Evolutionary conservation across 2,329 filamentous ascomycete species (phyloP).

Genomic region (Curvularia hawaiiensis): DNA sequence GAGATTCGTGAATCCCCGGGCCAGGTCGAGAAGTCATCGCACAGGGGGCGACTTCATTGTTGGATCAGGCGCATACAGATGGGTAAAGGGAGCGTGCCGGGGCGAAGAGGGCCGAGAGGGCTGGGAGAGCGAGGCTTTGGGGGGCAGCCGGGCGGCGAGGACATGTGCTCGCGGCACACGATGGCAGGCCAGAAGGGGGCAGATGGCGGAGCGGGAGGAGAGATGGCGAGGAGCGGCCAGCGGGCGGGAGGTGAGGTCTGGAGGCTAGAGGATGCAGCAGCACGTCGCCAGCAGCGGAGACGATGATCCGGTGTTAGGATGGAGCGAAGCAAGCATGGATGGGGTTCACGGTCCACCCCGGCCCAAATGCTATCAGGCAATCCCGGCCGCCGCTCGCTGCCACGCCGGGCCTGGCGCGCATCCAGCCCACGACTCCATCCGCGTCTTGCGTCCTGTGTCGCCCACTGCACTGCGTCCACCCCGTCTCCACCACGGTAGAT

Average conservation of each 20-base stretch:
- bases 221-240: conserved; percentile 8
- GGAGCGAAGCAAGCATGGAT: conserved; percentile 9
- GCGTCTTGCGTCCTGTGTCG: conserved; percentile 4
- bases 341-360: conserved; percentile 7
- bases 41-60: conserved; percentile 48
- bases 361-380: conserved; percentile 5
- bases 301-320: conserved; percentile 15
- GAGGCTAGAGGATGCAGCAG: conserved; percentile 15
- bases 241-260: conserved; percentile 2
- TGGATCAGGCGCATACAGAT: conserved; percentile 37
- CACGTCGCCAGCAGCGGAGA: conserved; percentile 20
- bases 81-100: conserved; percentile 21
- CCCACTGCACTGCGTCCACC: conserved; percentile 12
- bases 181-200: conserved; percentile 5
- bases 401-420: not conserved
- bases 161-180: conserved; percentile 18
- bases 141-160: conserved; percentile 4
- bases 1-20: conserved; percentile 47
- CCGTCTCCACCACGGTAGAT: conserved; percentile 14
- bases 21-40: conserved; percentile 53
- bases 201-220: conserved; percentile 11
- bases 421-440: conserved; percentile 13
- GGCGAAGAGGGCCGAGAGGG: conserved; percentile 20
- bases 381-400: not conserved
- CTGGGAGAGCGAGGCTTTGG: not conserved